Evolutionary conservation across 2,329 filamentous ascomycete species (phyloP).

Genomic region (Ophiocordyceps polyrhachis-furcata): DNA sequence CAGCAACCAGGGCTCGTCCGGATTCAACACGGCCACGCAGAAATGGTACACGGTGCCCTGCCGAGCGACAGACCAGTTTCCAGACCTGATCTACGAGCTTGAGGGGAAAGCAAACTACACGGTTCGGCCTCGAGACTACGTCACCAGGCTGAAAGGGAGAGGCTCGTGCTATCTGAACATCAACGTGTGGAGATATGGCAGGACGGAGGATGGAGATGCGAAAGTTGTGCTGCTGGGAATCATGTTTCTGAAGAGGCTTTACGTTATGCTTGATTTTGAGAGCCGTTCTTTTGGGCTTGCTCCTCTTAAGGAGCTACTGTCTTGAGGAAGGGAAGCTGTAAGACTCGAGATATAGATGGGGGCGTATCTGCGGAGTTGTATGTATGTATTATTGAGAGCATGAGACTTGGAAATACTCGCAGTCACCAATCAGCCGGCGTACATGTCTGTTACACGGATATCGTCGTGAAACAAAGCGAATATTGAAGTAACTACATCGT

Average conservation of each 20-base stretch:
- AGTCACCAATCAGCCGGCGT: too few relatives aligned
- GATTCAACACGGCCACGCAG: slow-evolving; percentile 1
- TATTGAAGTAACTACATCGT: too few relatives aligned
- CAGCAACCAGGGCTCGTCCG: not conserved
- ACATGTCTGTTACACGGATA: too few relatives aligned
- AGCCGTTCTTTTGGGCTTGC: not conserved
- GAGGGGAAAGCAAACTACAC: slow-evolving; percentile 1
- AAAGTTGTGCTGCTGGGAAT: not conserved
- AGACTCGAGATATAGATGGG: too few relatives aligned
- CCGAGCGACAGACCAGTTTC: not conserved
- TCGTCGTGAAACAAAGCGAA: too few relatives aligned
- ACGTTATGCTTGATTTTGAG: slow-evolving; percentile 1
- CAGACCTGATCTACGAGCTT: not conserved
- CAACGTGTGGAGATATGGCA: slow-evolving; percentile 1
- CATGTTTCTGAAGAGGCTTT: not conserved
- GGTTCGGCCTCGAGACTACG: not conserved
- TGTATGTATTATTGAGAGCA: too few relatives aligned
- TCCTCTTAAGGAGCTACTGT: not conserved
- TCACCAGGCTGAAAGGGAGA: not conserved
- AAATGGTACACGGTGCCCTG: slow-evolving; percentile 1
- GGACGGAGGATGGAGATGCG: not conserved
- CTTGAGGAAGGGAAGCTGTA: not conserved
- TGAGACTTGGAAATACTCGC: too few relatives aligned
- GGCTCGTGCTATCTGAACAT: not conserved
- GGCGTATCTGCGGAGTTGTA: too few relatives aligned